Base-by-base conservation (phyloP, 306 rosid species). In the Glycine tomentella region DNA sequence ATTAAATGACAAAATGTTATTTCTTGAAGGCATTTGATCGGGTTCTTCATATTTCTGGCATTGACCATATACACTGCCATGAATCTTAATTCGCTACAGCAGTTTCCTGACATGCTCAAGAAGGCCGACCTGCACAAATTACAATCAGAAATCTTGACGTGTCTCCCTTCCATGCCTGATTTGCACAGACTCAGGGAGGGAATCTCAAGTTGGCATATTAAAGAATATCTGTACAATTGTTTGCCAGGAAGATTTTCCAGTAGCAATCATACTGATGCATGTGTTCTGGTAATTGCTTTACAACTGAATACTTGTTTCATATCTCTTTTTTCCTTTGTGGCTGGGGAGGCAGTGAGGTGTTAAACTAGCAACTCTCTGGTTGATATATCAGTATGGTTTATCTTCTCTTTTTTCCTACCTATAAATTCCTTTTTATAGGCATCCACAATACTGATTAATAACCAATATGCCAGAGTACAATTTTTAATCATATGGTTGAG, bases 1-100 rank as follows among this genome's bases (percentile, higher is more conserved):
- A 14, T 61, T 3, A n/a, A 79, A 10, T 74, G 73, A 74, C 11
- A 69, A 57, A 70, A 53, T 71, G 48, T 50, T 55, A 64, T 79
- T 73, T 73, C 66, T 36, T 89, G 83, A 88, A 95, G 99, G 92
- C 99, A 95, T 89, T 89, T 95, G 89, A 90, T 95, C 6, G 99
- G 99, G 80, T 95, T 95, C 88, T 89, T 95, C 90, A 82, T 95
- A 74, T 95, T 95, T 84, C 97, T 95, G 59, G 48, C 96, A 80
- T 86, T 95, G 89, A 95, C 99, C 81, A 76, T 95, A 87, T 95
- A 89, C 90, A 95, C 99, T 69, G 97, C 94, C 58, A 87, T 80
- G 85, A 83, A 95, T 89, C 91, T 93, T 76, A 89, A 88, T 67
- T 82, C 87, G 45, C 85, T 95, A 9, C 94, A 86, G 63, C 92